These are phyloP conservation scores for Wickerhamomyces tratensis DNA, from an alignment of 805 yeast species.

Conservation along the genomic window DNA sequence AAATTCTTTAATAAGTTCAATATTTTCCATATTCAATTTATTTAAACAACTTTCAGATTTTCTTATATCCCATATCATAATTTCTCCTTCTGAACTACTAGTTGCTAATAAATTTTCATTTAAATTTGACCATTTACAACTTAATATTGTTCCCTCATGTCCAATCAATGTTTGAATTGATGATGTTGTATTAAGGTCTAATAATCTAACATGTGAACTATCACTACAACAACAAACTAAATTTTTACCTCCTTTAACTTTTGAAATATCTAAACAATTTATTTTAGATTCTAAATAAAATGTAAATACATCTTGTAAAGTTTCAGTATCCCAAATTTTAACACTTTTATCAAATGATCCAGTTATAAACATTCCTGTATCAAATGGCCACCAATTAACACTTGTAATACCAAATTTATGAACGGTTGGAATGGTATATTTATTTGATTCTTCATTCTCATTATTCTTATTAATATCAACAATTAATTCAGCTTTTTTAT, in stretches of 20 bases:
- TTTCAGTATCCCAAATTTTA: constrained; percentile 73
- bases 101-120: constrained; percentile 54
- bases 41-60: constrained; percentile 54
- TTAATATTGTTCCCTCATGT: constrained; percentile 38
- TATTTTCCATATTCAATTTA: constrained; percentile 56
- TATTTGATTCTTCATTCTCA: constrained; percentile 5
- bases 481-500: constrained; percentile 2
- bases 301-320: constrained; percentile 54
- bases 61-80: constrained; percentile 80
- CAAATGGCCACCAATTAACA: constrained; percentile 83
- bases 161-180: constrained; percentile 65
- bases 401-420: constrained; percentile 71
- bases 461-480: constrained; percentile 15
- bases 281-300: constrained; percentile 56
- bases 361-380: constrained; percentile 76
- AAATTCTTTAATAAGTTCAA: constrained; percentile 28
- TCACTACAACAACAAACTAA: constrained; percentile 65
- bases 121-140: constrained; percentile 70
- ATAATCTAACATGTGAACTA: constrained; percentile 54
- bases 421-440: constrained; percentile 11
- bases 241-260: constrained; percentile 23
- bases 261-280: constrained; percentile 56
- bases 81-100: constrained; percentile 77
- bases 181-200: constrained; percentile 68
- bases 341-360: constrained; percentile 73